Evolutionary conservation across 225 moss, liverwort and hornwort genomes (phyloP).

Genomic region (Neckera pumila): DNA sequence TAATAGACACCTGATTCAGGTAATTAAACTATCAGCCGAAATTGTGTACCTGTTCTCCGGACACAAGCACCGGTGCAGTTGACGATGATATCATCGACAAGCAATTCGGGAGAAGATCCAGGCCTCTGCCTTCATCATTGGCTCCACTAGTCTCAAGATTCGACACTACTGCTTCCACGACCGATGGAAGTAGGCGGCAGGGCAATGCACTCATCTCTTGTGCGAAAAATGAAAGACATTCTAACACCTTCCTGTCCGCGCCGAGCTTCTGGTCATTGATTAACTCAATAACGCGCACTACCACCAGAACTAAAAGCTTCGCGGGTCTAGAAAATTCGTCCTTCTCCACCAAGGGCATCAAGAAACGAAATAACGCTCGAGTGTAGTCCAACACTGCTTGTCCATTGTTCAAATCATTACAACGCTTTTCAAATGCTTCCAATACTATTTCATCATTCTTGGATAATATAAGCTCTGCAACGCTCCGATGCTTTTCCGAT

Average conservation of each 20-base stretch:
- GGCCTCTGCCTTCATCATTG: slow-evolving; percentile 40
- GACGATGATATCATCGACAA: slow-evolving; percentile 45
- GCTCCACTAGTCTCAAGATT: slow-evolving; percentile 36
- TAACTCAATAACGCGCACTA: slow-evolving; percentile 60
- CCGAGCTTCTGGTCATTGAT: slow-evolving; percentile 36
- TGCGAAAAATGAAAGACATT: slow-evolving; percentile 55
- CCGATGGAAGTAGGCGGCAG: slow-evolving; percentile 39
- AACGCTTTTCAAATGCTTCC: slow-evolving; percentile 48
- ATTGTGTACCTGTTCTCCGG: slow-evolving; percentile 34
- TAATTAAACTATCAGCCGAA: neutral
- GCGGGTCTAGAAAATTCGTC: slow-evolving; percentile 51
- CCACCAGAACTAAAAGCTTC: slow-evolving; percentile 41
- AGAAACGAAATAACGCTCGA: slow-evolving; percentile 52
- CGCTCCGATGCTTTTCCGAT: slow-evolving; percentile 23
- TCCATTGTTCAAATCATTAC: slow-evolving; percentile 35
- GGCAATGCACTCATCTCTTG: slow-evolving; percentile 64
- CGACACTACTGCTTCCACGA: slow-evolving; percentile 53
- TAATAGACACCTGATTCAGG: neutral
- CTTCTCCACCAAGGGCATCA: slow-evolving; percentile 49
- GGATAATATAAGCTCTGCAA: slow-evolving; percentile 35
- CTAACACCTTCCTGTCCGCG: slow-evolving; percentile 44
- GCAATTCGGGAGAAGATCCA: slow-evolving; percentile 76
- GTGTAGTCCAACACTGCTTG: slow-evolving; percentile 65
- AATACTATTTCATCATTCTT: slow-evolving; percentile 37
- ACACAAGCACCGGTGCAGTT: slow-evolving; percentile 33